A percentile compares a stretch with the other conserved stretches of the same genome.
These are phyloP conservation scores for Fomitopsis schrenkii DNA, from an alignment of 1,284 basidiomycete genomes.

Conservation along the genomic window DNA sequence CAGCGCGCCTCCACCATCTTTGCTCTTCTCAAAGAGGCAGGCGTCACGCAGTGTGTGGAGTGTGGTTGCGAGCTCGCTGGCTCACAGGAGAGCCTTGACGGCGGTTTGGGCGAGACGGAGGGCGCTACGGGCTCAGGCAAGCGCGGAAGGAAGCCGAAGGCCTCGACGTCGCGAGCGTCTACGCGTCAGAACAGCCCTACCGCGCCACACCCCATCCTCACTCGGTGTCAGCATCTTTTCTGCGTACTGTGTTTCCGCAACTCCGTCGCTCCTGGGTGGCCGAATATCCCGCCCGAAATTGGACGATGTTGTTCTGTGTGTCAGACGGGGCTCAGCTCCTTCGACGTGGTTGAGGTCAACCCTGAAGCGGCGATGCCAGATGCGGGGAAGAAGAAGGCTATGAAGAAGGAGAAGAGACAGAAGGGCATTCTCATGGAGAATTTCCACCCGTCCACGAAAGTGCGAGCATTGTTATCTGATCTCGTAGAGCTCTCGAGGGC, in stretches of 20 bases:
- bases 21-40: slow-evolving; percentile 77
- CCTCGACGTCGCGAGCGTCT: slow-evolving; percentile 41
- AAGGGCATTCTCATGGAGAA: slow-evolving; percentile 54
- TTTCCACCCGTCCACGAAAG: slow-evolving; percentile 81
- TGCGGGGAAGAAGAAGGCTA: slow-evolving; percentile 53
- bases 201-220: slow-evolving; percentile 63
- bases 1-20: slow-evolving; percentile 79
- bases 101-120: slow-evolving; percentile 46
- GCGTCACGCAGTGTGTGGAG: slow-evolving; percentile 83
- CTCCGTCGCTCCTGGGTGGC: slow-evolving; percentile 76
- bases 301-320: slow-evolving; percentile 73
- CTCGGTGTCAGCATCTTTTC: slow-evolving; percentile 92
- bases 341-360: slow-evolving; percentile 77
- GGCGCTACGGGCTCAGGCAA: slow-evolving; percentile 48
- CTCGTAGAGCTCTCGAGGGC: slow-evolving; percentile 70
- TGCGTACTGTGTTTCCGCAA: slow-evolving; percentile 80
- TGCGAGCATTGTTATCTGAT: slow-evolving; percentile 74
- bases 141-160: slow-evolving; percentile 60
- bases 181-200: slow-evolving; percentile 69
- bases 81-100: slow-evolving; percentile 41
- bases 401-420: slow-evolving; percentile 67
- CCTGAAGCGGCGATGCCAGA: slow-evolving; percentile 44
- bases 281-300: slow-evolving; percentile 56
- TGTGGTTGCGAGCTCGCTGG: slow-evolving; percentile 78
- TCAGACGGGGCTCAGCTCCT: slow-evolving; percentile 53